Evolutionary conservation across 2,329 filamentous ascomycete genomes (phyloP), one percentile per base, ranked within the genome.

Genomic region (Aspergillus alliaceus): DNA sequence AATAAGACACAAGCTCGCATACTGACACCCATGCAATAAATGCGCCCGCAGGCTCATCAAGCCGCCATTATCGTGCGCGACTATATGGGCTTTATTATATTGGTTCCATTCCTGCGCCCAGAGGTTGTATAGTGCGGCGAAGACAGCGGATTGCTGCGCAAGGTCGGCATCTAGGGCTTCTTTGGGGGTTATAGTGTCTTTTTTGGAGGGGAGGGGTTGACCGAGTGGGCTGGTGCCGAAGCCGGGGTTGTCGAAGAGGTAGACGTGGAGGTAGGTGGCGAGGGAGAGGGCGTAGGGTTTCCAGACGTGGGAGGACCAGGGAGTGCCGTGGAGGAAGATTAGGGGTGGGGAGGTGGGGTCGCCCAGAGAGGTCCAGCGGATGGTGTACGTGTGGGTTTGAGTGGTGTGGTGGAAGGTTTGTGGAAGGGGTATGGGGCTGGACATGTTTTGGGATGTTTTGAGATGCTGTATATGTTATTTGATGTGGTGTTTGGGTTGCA

Each of bases 251-350:
- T 81, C 79, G 56, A 77, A 80, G 12, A 81, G 65, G 57, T 80
- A 75, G 49, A 80, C 71, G 11, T 67, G 68, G 51, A 74, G 77
- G 15, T 69, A 66, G 2, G 63, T 60, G 4, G 72, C 64, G 1
- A 81, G 63, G 2, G 75, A 64, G 29, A 67, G 58, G 1, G 75
- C 76, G 18, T 75, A 70, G 1, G 68, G 65, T 0, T 57, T 47
- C 75, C 77, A 81, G 8, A 80, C 69, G 0, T 56, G 61, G 1
- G 76, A 79, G 2, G 77, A 79, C 78, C 78, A 81, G 0, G 79
- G 79, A 0, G 79, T 81, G 52, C 79, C 79, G 56, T 81, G 79
- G 8, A 81, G 64, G 35, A 81, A 79, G 12, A 81, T 62, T 0
- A 79, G 54, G 0, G 76, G 75, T 18, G 70, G 73, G 0, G 51